Evolutionary conservation across 495 filamentous ascomycete species (phyloP), one percentile per base, ranked within the genome.

Genomic region (Cercophora sp.): DNA sequence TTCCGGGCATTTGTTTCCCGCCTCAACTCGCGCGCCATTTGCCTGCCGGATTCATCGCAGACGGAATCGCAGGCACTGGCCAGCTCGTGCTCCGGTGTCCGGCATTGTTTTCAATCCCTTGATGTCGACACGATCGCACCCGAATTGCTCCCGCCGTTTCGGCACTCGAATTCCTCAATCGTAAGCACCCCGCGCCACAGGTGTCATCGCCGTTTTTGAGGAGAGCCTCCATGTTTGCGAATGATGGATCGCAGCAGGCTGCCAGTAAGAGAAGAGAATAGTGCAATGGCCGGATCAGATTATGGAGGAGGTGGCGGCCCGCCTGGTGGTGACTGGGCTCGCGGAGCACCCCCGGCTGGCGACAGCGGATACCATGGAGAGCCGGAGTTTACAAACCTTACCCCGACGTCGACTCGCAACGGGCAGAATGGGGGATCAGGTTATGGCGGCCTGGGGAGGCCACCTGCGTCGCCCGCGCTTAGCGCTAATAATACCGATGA

Each of bases 381-480:
- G 10, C 62, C 65, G 31, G 71, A 73, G 18, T 58, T 62, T 45
- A 42, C 58, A n/a, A 65, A 58, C 51, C 61, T 69, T 45, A 67
- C 69, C 1, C 64, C 67, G 31, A 67, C 66, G 8, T 61, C 65
- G 19, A 60, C 68, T 16, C 69, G 66, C 25, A 74, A 72, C 34
- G 71, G 46, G 54, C 49, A 50, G 44, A 34, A 34, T n/a, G 48
- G 48, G 29, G 48, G 48, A n/a, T n/a, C n/a, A 13, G 35, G 35
- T 11, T 66, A 63, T 25, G 58, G 63, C 23, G 52, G 37, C 42
- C 64, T 61, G 13, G 61, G 54, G 34, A 56, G 69, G 39, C 61
- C 58, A 4, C 63, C 69, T 18, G 63, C 44, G 23, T 76, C 73
- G 4, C 73, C 73, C 24, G 65, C 72, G 20, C 63, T 74, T 23